Base-by-base conservation (phyloP, 345 rosid genomes). In the Salix dunnii region DNA sequence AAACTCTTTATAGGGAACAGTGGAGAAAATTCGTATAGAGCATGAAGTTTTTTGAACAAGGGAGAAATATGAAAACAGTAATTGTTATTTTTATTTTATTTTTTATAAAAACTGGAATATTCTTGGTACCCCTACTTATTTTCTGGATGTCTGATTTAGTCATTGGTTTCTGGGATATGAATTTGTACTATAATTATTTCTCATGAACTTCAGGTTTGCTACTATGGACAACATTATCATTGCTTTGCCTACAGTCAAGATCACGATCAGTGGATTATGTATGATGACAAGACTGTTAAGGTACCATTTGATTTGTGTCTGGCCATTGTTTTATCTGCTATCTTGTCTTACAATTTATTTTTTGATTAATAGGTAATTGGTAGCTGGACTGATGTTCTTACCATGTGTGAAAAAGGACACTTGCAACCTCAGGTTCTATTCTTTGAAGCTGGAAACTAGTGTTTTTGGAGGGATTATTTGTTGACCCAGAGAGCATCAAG, bases 191-290 rank as follows among this genome's bases (percentile, higher is more conserved):
- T 20, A 7, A 30, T 33, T 17, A 7, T 42, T 76, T 49, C 28
- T 80, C 61, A 28, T 77, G 58, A 43, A 77, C 74, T 68, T 71
- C 77, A 96, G 99, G 99, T 96, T 79, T 96, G 99, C 86, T 96
- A 96, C 81, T 93, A 93, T 64, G 99, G 99, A 76, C 99, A 92
- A 77, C 99, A 96, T 84, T 96, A 96, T 85, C 95, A 96, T 84
- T 96, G 98, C 84, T 96, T 96, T 68, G 97, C 98, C 71, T 90
- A 93, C 79, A 90, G 91, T 84, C 91, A 82, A 71, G 95, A 90
- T 14, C 89, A 82, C 25, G 89, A 81, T 27, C 84, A 68, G 30
- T 96, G 99, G 99, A 86, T 93, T 71, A 96, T 93, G 99, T 96
- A 92, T 73, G 97, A 96, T 82, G 99, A 96, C 86, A 90, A 89